Conservation (phyloP, 2,329 filamentous ascomycete genomes). For the Cladorrhinum sp. region DNA sequence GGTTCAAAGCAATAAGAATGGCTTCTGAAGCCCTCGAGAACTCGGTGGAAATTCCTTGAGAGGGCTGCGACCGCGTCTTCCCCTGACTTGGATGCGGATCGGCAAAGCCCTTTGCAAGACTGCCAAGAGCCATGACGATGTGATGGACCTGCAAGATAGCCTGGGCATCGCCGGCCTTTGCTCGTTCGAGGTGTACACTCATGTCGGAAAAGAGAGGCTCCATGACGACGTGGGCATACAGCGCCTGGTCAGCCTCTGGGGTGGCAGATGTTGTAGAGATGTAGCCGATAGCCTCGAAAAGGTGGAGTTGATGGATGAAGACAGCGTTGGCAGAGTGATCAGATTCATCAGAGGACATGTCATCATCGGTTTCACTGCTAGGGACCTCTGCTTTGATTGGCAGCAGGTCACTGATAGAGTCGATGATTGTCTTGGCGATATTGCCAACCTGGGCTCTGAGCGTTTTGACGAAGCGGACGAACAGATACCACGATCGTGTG, state of each 20-base stretch:
- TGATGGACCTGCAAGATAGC: constrained; percentile 89
- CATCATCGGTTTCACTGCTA: constrained; percentile 74
- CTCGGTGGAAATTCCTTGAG: constrained; percentile 72
- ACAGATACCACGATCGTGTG: constrained; percentile 93
- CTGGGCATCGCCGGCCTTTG: constrained; percentile 76
- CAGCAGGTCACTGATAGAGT: constrained; percentile 82
- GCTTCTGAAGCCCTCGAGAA: constrained; percentile 86
- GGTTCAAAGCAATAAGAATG: constrained; percentile 81
- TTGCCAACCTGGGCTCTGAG: constrained; percentile 80
- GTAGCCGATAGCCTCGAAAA: constrained; percentile 92
- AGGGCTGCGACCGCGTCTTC: constrained; percentile 47
- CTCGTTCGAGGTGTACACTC: constrained; percentile 71
- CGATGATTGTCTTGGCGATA: constrained; percentile 86
- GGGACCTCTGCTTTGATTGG: constrained; percentile 88
- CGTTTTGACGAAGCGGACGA: constrained; percentile 88
- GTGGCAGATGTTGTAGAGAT: constrained; percentile 80
- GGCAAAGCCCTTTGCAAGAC: constrained; percentile 86
- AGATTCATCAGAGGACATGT: constrained; percentile 92
- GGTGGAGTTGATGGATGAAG: constrained; percentile 86
- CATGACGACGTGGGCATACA: constrained; percentile 85
- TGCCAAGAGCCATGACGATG: constrained; percentile 92
- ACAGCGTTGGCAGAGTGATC: constrained; percentile 86
- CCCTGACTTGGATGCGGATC: constrained; percentile 67
- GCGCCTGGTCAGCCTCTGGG: constrained; percentile 77
- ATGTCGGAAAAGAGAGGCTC: constrained; percentile 88